phyloP scores from a whole-genome alignment of 2,329 filamentous ascomycete genomes.

The Cladosporium oxysporum region DNA sequence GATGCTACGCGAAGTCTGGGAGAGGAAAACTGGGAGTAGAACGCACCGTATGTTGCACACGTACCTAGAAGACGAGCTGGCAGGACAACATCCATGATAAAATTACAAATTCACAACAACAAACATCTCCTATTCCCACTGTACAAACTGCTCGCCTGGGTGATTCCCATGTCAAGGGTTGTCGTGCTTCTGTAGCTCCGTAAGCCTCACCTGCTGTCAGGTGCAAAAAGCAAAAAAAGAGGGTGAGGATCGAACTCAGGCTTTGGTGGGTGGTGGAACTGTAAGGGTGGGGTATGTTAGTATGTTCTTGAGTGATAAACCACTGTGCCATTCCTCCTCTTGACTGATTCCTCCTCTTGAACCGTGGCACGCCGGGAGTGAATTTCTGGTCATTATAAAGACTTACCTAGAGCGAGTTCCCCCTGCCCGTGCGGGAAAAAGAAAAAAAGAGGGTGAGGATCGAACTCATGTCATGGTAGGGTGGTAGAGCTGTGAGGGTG shows the following conservation, averaged over 20 bases:
- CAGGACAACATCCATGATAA: neutral
- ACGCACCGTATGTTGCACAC: neutral
- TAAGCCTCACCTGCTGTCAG: too few relatives aligned
- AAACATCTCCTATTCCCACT: neutral
- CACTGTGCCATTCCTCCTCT: constrained; percentile 6
- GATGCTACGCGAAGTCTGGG: neutral
- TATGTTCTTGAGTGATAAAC: neutral
- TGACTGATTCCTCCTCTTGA: constrained; percentile 4
- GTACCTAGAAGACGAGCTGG: neutral
- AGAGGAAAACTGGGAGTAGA: neutral
- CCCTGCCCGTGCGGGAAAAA: too few relatives aligned
- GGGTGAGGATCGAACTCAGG: neutral
- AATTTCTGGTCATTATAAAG: neutral
- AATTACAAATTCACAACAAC: neutral
- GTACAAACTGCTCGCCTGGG: neutral
- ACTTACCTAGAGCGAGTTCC: neutral
- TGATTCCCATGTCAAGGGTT: neutral
- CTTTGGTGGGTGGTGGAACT: neutral
- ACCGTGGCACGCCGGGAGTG: neutral
- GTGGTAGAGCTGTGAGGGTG: too few relatives aligned
- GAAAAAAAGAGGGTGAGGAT: too few relatives aligned
- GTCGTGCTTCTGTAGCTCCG: neutral
- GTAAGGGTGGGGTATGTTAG: neutral
- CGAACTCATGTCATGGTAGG: too few relatives aligned
- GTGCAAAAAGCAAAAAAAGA: constrained; percentile 6